phyloP scores from a whole-genome alignment of 257 asterid species.

The Przewalskia tangutica region DNA sequence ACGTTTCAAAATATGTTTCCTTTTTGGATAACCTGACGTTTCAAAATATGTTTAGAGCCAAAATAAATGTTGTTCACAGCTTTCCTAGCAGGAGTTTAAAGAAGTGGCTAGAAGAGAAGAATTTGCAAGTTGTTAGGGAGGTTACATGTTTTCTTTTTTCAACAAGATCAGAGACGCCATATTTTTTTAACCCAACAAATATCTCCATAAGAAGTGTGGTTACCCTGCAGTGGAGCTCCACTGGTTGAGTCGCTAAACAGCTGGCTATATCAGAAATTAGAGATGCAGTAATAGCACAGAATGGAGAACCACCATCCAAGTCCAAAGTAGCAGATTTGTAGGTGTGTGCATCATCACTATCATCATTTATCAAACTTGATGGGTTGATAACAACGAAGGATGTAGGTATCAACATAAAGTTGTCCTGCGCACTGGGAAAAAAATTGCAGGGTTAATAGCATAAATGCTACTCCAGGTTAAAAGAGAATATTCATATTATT shows the following conservation, averaged over 20 bases:
- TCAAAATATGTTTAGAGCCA: not conserved
- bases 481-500: not conserved
- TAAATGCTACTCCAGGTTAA: not conserved
- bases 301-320: slow-evolving; percentile 17
- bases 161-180: not conserved
- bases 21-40: no score
- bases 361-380: slow-evolving; percentile 22
- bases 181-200: not conserved
- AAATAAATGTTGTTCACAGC: not conserved
- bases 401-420: slow-evolving; percentile 51
- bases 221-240: slow-evolving; percentile 77
- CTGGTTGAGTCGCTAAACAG: slow-evolving; percentile 27
- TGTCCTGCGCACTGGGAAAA: slow-evolving; percentile 40
- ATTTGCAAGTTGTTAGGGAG: not conserved
- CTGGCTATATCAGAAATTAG: slow-evolving; percentile 43
- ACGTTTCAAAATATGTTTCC: not conserved
- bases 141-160: not conserved
- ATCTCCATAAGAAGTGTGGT: slow-evolving; percentile 3
- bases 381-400: slow-evolving; percentile 61
- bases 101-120: not conserved
- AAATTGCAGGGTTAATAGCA: not conserved
- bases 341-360: slow-evolving; percentile 17
- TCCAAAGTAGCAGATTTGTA: slow-evolving; percentile 14
- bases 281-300: slow-evolving; percentile 23
- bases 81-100: not conserved